Percentiles rank a stretch among this genome's conserved stretches.
Evolutionary conservation across 192 early-diverging fungal species (phyloP).

Genomic region (Coemansia sp.): DNA sequence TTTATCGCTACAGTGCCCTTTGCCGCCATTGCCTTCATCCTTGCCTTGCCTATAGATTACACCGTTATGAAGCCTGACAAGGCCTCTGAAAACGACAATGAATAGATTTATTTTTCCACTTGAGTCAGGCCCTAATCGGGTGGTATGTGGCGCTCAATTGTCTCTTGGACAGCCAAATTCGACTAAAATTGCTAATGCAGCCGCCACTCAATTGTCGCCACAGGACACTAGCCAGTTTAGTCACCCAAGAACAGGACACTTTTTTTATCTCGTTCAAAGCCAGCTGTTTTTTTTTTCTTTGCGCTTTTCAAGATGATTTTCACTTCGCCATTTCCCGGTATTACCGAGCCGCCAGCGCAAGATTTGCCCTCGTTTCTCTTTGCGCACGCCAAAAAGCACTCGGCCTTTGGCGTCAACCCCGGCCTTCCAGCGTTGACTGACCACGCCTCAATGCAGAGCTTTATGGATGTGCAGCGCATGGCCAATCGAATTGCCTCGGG

Average conservation of each 20-base stretch:
- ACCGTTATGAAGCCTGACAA: conserved; percentile 17
- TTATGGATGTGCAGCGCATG: conserved; percentile 21
- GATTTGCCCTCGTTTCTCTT: conserved; percentile 51
- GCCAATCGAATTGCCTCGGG: conserved; percentile 39
- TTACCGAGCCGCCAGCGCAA: conserved; percentile 19
- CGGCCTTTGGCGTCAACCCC: conserved; percentile 34
- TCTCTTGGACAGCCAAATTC: not conserved
- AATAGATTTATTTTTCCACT: not conserved
- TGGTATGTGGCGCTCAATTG: not conserved
- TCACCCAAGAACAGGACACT: not conserved
- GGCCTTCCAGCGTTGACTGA: conserved; percentile 19
- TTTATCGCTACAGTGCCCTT: conserved; percentile 58
- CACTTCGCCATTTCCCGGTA: conserved; percentile 20
- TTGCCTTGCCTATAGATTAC: conserved; percentile 32
- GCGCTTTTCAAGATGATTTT: conserved; percentile 32
- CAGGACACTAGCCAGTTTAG: not conserved
- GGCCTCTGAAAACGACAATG: not conserved
- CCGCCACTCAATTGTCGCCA: not conserved
- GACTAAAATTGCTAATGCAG: not conserved
- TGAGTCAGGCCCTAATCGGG: no score
- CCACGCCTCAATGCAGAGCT: conserved; percentile 12
- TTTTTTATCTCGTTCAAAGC: no score
- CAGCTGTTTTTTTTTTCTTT: not conserved
- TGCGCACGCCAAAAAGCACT: conserved; percentile 16
- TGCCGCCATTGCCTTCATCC: conserved; percentile 48